Evolutionary conservation across 1,139 yeast genomes (phyloP), one percentile per base, ranked within the genome.

Genomic region (Geotrichum candidum): DNA sequence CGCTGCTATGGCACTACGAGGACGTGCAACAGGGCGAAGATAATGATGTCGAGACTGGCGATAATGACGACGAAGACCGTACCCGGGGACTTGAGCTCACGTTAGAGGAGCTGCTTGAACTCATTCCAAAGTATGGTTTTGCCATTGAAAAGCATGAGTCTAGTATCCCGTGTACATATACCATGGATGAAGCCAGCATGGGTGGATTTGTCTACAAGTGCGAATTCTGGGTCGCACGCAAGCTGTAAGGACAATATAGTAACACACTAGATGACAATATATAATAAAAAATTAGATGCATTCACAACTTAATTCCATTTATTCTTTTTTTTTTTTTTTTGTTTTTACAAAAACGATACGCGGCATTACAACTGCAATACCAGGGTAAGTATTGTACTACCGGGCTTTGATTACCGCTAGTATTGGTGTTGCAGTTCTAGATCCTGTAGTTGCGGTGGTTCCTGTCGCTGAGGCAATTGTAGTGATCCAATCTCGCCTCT

Each of bases 401-500:
- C 33, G 10, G 33, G 33, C 7, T 29, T 29, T 1, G 9, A 29
- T 9, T 29, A 29, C 33, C 10, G 33, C 33, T 5, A 29, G 5
- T 7, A 6, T 29, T 29, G 27, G 5, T 25, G 33, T 9, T 29
- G 33, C 33, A 29, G 9, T 29, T 29, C 33, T 29, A 29, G 33
- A 29, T 29, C 33, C 7, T 29, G 33, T 9, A 9, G 33, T 29
- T 29, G 33, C 33, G 33, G 33, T 9, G 4, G 33, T 9, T 29
- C 10, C 33, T 29, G 33, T 9, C 33, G 33, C 10, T 54, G 23
- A 38, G 25, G 31, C 69, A 1, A 81, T 71, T 1, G 95, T 94
- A 22, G 97, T 97, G 1, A 83, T 70, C 96, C 96, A 91, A 4
- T 91, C 91, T 73, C 91, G 97, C 51, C 80, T 60, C 90, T 76